phyloP scores from a whole-genome alignment of 352 stramenopile genomes.

The Globisporangium barbulae region DNA sequence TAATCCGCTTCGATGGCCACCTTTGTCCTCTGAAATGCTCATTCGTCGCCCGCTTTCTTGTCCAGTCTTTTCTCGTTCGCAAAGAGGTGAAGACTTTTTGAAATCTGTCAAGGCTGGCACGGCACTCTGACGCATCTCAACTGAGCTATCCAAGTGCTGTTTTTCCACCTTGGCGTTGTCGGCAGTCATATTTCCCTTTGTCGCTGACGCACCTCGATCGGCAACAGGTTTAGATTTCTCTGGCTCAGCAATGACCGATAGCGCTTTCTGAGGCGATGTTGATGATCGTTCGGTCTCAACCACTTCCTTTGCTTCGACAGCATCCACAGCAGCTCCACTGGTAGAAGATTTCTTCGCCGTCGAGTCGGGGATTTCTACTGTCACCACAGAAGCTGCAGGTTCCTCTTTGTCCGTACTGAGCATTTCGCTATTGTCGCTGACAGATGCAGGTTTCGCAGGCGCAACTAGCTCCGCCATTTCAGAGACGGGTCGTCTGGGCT shows the following conservation, averaged over 20 bases:
- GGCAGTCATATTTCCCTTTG: neutral
- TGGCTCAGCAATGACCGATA: neutral
- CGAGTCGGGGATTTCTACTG: neutral
- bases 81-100: neutral
- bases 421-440: neutral
- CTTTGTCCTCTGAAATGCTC: conserved; percentile 24
- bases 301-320: neutral
- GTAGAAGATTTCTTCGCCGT: neutral
- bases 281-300: neutral
- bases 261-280: neutral
- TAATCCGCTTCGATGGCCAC: conserved; percentile 22
- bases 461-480: neutral
- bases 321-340: neutral
- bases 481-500: neutral
- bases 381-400: neutral
- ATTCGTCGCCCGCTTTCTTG: conserved; percentile 3
- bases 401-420: neutral
- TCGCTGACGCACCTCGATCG: neutral
- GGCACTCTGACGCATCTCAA: neutral
- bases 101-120: neutral
- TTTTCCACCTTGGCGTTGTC: neutral
- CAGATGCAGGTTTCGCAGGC: neutral
- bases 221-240: neutral
- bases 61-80: neutral
- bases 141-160: neutral